A percentile compares a stretch with the other conserved stretches of the same genome.
phyloP scores from a whole-genome alignment of 2,329 filamentous ascomycete genomes.

The Diaporthe helianthi region DNA sequence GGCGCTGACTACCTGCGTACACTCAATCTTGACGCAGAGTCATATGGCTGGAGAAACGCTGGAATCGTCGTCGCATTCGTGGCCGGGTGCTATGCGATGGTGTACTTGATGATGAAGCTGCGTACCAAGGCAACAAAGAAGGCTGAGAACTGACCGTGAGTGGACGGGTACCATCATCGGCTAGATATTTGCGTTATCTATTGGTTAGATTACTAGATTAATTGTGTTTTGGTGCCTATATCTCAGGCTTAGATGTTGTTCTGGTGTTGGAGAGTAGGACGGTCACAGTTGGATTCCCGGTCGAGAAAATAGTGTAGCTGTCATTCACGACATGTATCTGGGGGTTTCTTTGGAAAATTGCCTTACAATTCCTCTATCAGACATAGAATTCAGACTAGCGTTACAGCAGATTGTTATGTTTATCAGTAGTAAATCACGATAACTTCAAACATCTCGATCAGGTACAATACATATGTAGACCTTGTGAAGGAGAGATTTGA shows the following conservation, averaged over 20 bases:
- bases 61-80: constrained; percentile 63
- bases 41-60: constrained; percentile 71
- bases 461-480: too few relatives aligned
- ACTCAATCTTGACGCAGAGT: constrained; percentile 66
- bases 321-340: too few relatives aligned
- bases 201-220: background rate
- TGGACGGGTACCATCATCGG: background rate
- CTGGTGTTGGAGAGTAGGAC: too few relatives aligned
- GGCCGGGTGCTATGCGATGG: constrained; percentile 47
- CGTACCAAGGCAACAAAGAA: constrained; percentile 55
- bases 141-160: background rate
- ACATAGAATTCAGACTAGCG: background rate
- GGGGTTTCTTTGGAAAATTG: too few relatives aligned
- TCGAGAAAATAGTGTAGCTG: too few relatives aligned
- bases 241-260: background rate
- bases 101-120: constrained; percentile 57
- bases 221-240: background rate
- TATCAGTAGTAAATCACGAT: background rate
- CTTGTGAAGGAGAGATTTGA: too few relatives aligned
- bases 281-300: too few relatives aligned
- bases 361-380: too few relatives aligned
- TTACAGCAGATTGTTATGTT: background rate
- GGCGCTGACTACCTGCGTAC: constrained; percentile 67
- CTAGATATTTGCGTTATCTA: background rate
- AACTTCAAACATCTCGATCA: background rate